Percentiles rank a stretch among this genome's conserved stretches.
These are phyloP conservation scores for Fallopia convolvulus DNA, from an alignment of 148 eudicot species.

Conservation along the genomic window DNA sequence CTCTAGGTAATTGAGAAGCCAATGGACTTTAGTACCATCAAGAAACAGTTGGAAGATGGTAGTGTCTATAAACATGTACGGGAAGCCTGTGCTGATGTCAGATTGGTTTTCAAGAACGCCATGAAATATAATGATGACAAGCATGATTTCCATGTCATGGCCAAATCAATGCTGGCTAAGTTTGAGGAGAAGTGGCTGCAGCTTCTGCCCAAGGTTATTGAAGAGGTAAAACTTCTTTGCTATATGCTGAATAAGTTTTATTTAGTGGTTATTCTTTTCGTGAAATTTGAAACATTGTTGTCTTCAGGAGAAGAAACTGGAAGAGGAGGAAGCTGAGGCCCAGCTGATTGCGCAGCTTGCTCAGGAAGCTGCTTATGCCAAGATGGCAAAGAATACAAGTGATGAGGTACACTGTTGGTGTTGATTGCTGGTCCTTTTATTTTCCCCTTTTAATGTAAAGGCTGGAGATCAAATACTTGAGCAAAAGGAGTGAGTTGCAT, in stretches of 20 bases:
- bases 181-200: conserved; percentile 87
- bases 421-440: background rate
- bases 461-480: background rate
- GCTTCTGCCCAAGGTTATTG: conserved; percentile 70
- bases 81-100: conserved; percentile 77
- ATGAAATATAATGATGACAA: conserved; percentile 86
- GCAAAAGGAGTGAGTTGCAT: too few species aligned
- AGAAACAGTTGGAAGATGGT: conserved; percentile 82
- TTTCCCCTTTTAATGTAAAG: background rate
- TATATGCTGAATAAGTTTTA: background rate
- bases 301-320: conserved; percentile 56
- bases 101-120: conserved; percentile 69
- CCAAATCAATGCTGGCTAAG: conserved; percentile 55
- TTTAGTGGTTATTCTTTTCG: background rate
- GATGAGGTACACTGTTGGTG: conserved; percentile 48
- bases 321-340: conserved; percentile 64
- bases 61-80: conserved; percentile 72
- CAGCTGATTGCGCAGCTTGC: conserved; percentile 47
- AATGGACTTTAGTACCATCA: conserved; percentile 87
- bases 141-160: conserved; percentile 66
- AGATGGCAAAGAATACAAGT: conserved; percentile 57
- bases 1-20: conserved; percentile 76
- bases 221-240: conserved; percentile 47
- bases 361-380: conserved; percentile 63
- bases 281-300: background rate